Percentiles rank a stretch among this genome's conserved stretches.
Conservation (phyloP, 2,329 filamentous ascomycete genomes). For the Helminthosporium solani region DNA sequence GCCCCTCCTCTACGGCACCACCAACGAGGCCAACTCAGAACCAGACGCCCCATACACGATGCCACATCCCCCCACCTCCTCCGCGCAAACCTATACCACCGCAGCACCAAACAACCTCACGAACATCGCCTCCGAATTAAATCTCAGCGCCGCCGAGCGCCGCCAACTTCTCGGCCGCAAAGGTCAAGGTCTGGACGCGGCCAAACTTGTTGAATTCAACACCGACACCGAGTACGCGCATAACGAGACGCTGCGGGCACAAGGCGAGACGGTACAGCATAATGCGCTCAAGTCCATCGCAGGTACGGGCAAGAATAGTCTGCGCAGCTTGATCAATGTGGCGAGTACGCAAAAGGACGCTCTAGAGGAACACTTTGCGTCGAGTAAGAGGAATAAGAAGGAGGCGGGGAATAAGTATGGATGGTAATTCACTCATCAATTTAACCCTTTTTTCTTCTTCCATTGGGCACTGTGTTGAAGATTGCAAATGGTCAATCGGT, state of each 20-base stretch:
- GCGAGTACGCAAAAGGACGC: slow-evolving; percentile 81
- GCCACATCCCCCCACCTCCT: slow-evolving; percentile 2
- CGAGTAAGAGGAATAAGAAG: slow-evolving; percentile 73
- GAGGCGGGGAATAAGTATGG: slow-evolving; percentile 84
- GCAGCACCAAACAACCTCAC: slow-evolving; percentile 59
- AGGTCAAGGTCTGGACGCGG: slow-evolving; percentile 47
- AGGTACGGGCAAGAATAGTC: slow-evolving; percentile 78
- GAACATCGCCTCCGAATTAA: slow-evolving; percentile 72
- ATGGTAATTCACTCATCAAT: too few relatives aligned
- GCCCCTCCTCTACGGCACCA: slow-evolving; percentile 38
- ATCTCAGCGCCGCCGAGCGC: slow-evolving; percentile 72
- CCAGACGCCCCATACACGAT: slow-evolving; percentile 12
- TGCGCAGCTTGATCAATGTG: slow-evolving; percentile 83
- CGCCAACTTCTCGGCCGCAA: slow-evolving; percentile 83
- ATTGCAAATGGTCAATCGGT: too few relatives aligned
- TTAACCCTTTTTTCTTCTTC: too few relatives aligned
- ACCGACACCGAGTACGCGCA: slow-evolving; percentile 82
- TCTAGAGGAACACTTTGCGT: slow-evolving; percentile 87
- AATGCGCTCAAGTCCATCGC: slow-evolving; percentile 81
- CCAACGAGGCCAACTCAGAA: slow-evolving; percentile 21
- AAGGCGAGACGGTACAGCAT: slow-evolving; percentile 69
- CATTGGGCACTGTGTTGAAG: too few relatives aligned
- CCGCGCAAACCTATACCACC: slow-evolving; percentile 1
- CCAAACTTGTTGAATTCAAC: slow-evolving; percentile 82
- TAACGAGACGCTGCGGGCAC: slow-evolving; percentile 74